Evolutionary conservation across 441 rosid species (phyloP).

Genomic region (Populus tomentosa): DNA sequence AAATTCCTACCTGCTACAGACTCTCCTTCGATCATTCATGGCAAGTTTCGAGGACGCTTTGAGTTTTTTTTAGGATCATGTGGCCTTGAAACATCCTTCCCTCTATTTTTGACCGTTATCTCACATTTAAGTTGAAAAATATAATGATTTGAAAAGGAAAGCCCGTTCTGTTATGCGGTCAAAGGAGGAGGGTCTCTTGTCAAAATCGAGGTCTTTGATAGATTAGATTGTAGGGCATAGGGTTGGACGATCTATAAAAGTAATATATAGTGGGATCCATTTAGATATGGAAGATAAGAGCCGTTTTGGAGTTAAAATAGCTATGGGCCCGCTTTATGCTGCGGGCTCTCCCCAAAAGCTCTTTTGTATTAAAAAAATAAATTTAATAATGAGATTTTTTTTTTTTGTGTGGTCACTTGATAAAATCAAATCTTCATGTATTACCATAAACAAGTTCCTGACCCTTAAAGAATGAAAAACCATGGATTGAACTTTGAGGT

Average conservation of each 20-base stretch:
- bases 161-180: neutral
- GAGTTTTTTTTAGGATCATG: neutral
- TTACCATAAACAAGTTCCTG: too few relatives aligned
- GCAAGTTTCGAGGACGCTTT: neutral
- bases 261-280: slow-evolving; percentile 28
- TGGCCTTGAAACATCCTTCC: neutral
- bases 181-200: neutral
- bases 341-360: too few relatives aligned
- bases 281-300: slow-evolving; percentile 19
- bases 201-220: neutral
- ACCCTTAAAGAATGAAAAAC: too few relatives aligned
- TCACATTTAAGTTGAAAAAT: neutral
- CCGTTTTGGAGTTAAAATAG: slow-evolving; percentile 13
- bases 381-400: too few relatives aligned
- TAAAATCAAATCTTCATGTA: too few relatives aligned
- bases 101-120: neutral
- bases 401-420: too few relatives aligned
- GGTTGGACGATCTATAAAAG: slow-evolving; percentile 10
- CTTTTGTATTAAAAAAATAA: too few relatives aligned
- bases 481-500: too few relatives aligned
- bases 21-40: slow-evolving; percentile 2
- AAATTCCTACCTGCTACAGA: neutral
- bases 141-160: neutral
- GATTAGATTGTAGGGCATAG: slow-evolving; percentile 7
- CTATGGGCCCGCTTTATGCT: too few relatives aligned